Evolutionary conservation across 495 filamentous ascomycete genomes (phyloP), one percentile per base, ranked within the genome.

Genomic region (Xylaria telfairii): DNA sequence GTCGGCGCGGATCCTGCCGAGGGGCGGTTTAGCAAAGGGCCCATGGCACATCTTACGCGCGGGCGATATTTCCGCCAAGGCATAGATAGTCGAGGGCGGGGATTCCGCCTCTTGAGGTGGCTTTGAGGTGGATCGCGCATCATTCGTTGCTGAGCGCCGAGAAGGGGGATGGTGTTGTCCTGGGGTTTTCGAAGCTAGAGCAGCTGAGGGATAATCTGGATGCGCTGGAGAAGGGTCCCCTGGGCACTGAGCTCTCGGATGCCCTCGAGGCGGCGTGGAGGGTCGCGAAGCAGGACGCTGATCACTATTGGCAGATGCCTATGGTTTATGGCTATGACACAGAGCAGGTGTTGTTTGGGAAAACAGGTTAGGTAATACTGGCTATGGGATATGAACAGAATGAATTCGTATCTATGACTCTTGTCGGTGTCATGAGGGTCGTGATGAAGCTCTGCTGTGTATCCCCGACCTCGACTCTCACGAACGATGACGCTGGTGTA

Each of bases 121-220:
- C 92, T 5, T 78, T 96, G 57, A 85, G 93, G 54, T 95, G 93
- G 93, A 77, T 90, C 21, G 85, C 86, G 62, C 90, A 95, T 72
- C 93, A 97, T 76, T 92, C 90, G 0, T 83, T 78, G 24, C 81
- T 97, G 51, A 91, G 90, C 24, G 85, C 92, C 71, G 84, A 87
- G 42, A 90, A 88, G 13, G 86, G 88, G 46, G 92, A 95, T 77
- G 93, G 92, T 0, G 81, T 94, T 21, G 86, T 94, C 67, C 83
- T 94, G 64, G 92, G 92, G 0, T 87, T 93, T 7, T 91, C 89
- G 70, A 91, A 83, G 70, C 80, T 90, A 62, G 79, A 82, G n/a
- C 92, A 95, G 75, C 77, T 95, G 41, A 83, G 87, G 76, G 79
- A 82, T 32, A 94, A 95, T 70, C 82, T 94, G 51, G 82, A 84